Conservation (phyloP, 805 yeast genomes). For the Alloascoidea hylecoeti region DNA sequence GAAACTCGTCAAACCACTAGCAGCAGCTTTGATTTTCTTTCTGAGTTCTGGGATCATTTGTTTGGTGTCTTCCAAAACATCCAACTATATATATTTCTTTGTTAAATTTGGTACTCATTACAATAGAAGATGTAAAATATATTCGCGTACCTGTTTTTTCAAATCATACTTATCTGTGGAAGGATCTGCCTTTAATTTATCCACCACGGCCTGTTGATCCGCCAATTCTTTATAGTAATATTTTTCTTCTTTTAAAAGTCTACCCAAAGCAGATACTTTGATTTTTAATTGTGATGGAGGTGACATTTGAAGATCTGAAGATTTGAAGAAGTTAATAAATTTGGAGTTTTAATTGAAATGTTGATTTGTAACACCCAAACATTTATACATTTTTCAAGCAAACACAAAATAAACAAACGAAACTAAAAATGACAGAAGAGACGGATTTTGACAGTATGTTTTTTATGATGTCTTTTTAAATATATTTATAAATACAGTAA, state of each 20-base stretch:
- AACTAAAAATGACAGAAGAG: no score
- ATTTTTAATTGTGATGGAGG: constrained; percentile 62
- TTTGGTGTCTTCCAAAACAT: constrained; percentile 39
- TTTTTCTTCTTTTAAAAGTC: constrained; percentile 54
- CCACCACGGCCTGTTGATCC: constrained; percentile 37
- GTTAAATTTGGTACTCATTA: background rate
- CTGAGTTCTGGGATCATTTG: constrained; percentile 35
- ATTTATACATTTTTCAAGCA: no score
- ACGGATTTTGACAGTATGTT: no score
- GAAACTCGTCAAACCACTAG: constrained; percentile 23
- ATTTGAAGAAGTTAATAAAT: no score
- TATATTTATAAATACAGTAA: no score
- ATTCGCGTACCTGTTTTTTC: constrained; percentile 26
- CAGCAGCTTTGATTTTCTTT: constrained; percentile 25
- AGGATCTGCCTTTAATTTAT: constrained; percentile 23
- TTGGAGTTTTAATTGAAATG: no score
- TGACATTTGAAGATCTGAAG: no score
- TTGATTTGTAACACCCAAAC: no score
- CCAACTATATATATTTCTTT: constrained; percentile 12
- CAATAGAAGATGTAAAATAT: background rate
- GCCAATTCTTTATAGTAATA: constrained; percentile 44
- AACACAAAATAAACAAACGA: no score
- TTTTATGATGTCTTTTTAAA: no score
- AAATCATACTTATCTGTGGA: constrained; percentile 52
- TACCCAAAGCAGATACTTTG: constrained; percentile 51